Conservation (phyloP, 257 asterid species). For the Eustoma russellianum region DNA sequence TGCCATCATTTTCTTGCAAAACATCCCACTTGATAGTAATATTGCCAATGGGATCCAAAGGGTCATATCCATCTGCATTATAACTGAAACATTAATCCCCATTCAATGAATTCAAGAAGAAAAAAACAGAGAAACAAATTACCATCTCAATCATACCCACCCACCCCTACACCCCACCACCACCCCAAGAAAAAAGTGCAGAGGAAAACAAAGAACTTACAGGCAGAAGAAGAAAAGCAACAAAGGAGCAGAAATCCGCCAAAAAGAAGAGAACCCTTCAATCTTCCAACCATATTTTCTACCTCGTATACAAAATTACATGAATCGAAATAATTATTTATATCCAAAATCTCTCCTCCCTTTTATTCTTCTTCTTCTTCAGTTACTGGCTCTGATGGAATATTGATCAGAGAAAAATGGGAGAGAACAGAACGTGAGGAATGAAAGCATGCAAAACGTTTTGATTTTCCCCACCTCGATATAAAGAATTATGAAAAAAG, state of each 20-base stretch:
- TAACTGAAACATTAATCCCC: conserved; percentile 34
- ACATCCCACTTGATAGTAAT: conserved; percentile 74
- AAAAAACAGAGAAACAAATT: conserved; percentile 1
- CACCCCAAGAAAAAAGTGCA: too few species aligned
- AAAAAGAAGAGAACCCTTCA: conserved; percentile 16
- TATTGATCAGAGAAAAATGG: too few species aligned
- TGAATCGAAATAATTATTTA: too few species aligned
- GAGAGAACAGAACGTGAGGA: too few species aligned
- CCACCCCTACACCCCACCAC: background rate
- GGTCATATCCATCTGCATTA: conserved; percentile 75
- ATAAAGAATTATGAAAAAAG: too few species aligned
- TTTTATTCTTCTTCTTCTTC: too few species aligned
- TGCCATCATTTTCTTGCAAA: conserved; percentile 21
- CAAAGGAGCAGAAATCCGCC: conserved; percentile 11
- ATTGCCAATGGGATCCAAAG: conserved; percentile 77
- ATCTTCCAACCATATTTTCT: conserved; percentile 12
- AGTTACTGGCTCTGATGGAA: too few species aligned
- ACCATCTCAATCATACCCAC: background rate
- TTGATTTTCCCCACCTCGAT: too few species aligned
- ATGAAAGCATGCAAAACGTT: too few species aligned
- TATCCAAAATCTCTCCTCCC: too few species aligned
- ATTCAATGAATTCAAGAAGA: conserved; percentile 17
- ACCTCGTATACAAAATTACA: too few species aligned
- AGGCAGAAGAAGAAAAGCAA: conserved; percentile 20
- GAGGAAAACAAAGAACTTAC: conserved; percentile 28